Conservation (phyloP, 768 basidiomycete species). For the Pholiota conissans region DNA sequence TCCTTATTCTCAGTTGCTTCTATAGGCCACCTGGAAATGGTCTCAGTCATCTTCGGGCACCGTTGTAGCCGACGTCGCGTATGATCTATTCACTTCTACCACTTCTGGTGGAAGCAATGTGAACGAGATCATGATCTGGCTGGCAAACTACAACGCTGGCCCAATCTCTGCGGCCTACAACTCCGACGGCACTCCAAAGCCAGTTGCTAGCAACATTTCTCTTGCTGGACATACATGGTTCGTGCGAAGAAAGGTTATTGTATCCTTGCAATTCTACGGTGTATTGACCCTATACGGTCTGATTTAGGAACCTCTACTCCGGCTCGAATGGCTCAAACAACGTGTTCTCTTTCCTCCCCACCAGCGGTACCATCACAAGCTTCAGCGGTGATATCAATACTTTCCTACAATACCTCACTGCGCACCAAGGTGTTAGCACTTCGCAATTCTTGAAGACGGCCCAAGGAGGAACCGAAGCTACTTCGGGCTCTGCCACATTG, state of each 20-base stretch:
- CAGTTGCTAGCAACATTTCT: constrained; percentile 42
- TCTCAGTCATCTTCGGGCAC: constrained; percentile 39
- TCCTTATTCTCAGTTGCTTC: not conserved
- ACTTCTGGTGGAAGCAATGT: constrained; percentile 46
- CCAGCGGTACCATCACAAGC: constrained; percentile 36
- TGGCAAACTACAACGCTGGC: constrained; percentile 54
- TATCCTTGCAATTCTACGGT: not conserved
- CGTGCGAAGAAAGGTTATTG: constrained; percentile 1
- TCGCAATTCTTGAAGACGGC: constrained; percentile 59
- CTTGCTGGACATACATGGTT: constrained; percentile 55
- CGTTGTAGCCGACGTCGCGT: constrained; percentile 58
- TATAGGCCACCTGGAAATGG: constrained; percentile 59
- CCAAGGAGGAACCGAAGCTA: constrained; percentile 67
- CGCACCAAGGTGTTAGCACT: constrained; percentile 41
- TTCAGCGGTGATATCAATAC: constrained; percentile 55
- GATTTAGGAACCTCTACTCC: constrained; percentile 51
- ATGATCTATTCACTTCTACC: constrained; percentile 62
- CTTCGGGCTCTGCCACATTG: constrained; percentile 53
- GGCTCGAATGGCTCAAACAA: constrained; percentile 55
- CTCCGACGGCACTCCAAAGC: constrained; percentile 43
- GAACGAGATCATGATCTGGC: constrained; percentile 67
- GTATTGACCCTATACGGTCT: not conserved
- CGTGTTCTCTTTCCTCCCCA: constrained; percentile 51
- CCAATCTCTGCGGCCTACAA: constrained; percentile 56
- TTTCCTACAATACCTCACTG: constrained; percentile 47